These are phyloP conservation scores for Hypoxylon crocopeplum DNA, from an alignment of 495 filamentous ascomycete genomes.

Conservation along the genomic window DNA sequence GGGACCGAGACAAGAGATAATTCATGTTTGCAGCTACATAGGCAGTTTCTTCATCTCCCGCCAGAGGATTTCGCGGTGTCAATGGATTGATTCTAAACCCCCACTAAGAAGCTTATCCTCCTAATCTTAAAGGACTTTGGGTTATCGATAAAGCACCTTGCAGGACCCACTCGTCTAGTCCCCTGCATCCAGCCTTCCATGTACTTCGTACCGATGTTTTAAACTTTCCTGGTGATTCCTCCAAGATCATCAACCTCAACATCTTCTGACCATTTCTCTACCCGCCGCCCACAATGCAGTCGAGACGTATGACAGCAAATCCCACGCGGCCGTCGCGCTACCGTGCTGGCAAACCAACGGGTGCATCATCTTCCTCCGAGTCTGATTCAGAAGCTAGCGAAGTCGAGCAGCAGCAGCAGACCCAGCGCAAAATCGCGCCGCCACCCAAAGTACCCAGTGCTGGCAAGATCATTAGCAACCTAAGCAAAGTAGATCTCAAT, in stretches of 20 bases:
- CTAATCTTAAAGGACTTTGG: too few relatives aligned
- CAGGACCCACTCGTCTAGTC: too few relatives aligned
- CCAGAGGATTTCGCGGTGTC: too few relatives aligned
- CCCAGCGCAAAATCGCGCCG: conserved; percentile 54
- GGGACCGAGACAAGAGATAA: too few relatives aligned
- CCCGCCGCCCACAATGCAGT: conserved; percentile 67
- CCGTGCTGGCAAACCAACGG: conserved; percentile 81
- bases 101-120: too few relatives aligned
- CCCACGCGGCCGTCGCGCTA: conserved; percentile 82
- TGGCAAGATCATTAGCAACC: conserved; percentile 62
- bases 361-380: conserved; percentile 69
- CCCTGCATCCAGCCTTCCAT: too few relatives aligned
- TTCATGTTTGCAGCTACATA: too few relatives aligned
- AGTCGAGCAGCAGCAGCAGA: conserved; percentile 35
- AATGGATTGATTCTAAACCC: too few relatives aligned
- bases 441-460: conserved; percentile 67
- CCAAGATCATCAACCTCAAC: too few relatives aligned
- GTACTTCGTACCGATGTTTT: too few relatives aligned
- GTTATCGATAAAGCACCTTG: too few relatives aligned
- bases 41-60: too few relatives aligned
- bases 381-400: conserved; percentile 66
- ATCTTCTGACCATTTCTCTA: background rate
- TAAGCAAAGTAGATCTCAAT: conserved; percentile 72
- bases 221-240: background rate
- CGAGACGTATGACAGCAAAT: conserved; percentile 95